Base-by-base conservation (phyloP, 1,284 basidiomycete genomes). In the Leccinum subrobustum region DNA sequence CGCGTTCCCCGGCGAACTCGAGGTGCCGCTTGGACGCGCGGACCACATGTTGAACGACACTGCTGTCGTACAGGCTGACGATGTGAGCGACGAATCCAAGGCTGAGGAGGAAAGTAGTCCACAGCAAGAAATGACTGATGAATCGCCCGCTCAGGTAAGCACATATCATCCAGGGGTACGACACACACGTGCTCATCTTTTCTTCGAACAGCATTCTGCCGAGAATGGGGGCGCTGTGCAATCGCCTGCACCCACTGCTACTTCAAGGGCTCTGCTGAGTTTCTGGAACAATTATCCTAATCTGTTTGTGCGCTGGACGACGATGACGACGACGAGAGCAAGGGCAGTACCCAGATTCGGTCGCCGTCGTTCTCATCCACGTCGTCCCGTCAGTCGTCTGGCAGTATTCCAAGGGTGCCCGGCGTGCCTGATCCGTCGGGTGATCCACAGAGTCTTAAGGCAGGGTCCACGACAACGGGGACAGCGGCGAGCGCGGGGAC, bases 11-110 rank as follows among this genome's bases (percentile, higher is more conserved):
- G 77, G 80, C 52, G 84, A 86, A 64, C 77, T 93, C 59, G 83
- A 77, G 66, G 70, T 72, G n/a, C 87, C 91, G 29, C 73, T 89
- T 57, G 89, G 83, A 8, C 78, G 89, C 64, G 82, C 89, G 14
- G 79, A 83, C 63, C 74, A 83, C 65, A 73, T 91, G 57, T 71
- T 86, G 62, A 83, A 86, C 66, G 74, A 68, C 68, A 14, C 70
- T 59, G 33, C 65, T 59, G 58, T 63, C 23, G 44, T 56, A 31
- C 25, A 61, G 20, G 44, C 69, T 63, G 48, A 61, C 64, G 59
- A 68, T 65, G 55, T 61, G 71, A 64, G 66, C 59, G 57, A 69
- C 57, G 74, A 75, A 59, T 62, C 65, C 54, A 72, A 73, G 58
- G 71, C 73, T 54, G 63, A 61, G 50, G 78, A 78, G 60, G 73